These are phyloP conservation scores for Passiflora organensis DNA, from an alignment of 345 rosid genomes.

Conservation along the genomic window DNA sequence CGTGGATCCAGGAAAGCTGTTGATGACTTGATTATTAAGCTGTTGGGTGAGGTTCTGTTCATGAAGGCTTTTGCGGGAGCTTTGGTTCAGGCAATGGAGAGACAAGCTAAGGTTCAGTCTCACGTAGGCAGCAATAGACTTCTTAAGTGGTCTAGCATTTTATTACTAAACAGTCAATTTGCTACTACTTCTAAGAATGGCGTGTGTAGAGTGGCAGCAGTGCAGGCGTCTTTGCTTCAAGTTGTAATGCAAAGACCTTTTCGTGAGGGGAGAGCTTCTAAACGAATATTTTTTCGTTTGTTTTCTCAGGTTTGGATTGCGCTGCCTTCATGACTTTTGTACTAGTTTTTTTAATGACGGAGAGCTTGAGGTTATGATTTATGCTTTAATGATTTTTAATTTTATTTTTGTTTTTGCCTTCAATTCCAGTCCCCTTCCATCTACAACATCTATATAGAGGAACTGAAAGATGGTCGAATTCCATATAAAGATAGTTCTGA, in stretches of 20 bases:
- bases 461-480: constrained; percentile 58
- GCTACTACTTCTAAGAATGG: constrained; percentile 71
- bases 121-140: constrained; percentile 63
- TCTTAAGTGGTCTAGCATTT: constrained; percentile 81
- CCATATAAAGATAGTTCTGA: constrained; percentile 71
- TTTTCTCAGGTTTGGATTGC: constrained; percentile 61
- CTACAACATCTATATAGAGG: constrained; percentile 53
- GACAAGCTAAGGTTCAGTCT: constrained; percentile 52
- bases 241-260: constrained; percentile 61
- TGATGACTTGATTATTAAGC: constrained; percentile 58
- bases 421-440: constrained; percentile 64
- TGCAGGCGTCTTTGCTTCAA: constrained; percentile 63
- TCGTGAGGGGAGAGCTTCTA: constrained; percentile 73
- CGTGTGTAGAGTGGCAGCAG: constrained; percentile 61
- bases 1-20: constrained; percentile 75
- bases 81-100: constrained; percentile 87
- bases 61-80: constrained; percentile 81
- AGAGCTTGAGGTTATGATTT: too few relatives aligned
- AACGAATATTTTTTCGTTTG: constrained; percentile 50
- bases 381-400: neutral
- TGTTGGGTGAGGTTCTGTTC: constrained; percentile 47
- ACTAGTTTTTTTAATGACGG: neutral
- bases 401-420: constrained; percentile 17
- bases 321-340: neutral
- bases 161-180: constrained; percentile 65